phyloP scores from a whole-genome alignment of 257 asterid species.

The Przewalskia tangutica region DNA sequence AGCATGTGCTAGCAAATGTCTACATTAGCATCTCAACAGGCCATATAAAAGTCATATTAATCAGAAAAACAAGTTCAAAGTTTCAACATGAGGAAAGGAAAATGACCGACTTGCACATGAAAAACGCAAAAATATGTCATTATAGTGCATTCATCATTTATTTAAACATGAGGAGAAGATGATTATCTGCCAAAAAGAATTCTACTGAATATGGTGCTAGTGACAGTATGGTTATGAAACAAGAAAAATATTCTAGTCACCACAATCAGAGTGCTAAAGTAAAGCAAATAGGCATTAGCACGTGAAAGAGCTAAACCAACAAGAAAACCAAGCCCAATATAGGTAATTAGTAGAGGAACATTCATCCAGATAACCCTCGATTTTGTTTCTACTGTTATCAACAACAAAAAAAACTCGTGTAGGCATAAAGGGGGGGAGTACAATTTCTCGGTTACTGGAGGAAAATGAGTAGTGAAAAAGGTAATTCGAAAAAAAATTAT shows the following conservation, averaged over 20 bases:
- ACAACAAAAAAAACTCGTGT: too few relatives aligned
- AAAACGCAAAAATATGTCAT: background rate
- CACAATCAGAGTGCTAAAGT: background rate
- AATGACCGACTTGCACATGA: background rate
- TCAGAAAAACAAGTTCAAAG: background rate
- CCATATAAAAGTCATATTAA: background rate
- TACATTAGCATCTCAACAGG: background rate
- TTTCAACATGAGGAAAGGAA: background rate
- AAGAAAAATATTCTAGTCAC: background rate
- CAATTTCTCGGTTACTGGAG: too few relatives aligned
- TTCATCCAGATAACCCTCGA: background rate
- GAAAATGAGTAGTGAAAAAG: too few relatives aligned
- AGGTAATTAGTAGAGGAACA: background rate
- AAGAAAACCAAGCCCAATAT: background rate
- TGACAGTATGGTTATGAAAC: background rate
- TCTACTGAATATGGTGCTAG: background rate
- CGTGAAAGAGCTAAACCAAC: background rate
- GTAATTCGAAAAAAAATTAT: too few relatives aligned
- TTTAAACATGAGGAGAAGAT: background rate
- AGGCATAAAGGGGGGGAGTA: too few relatives aligned
- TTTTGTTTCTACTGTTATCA: background rate
- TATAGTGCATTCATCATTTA: background rate
- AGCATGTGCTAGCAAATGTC: background rate
- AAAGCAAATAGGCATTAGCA: background rate
- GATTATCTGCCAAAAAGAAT: background rate